These are phyloP conservation scores for Pleoardoris graminearum DNA, from an alignment of 2,329 filamentous ascomycete genomes.

Conservation along the genomic window DNA sequence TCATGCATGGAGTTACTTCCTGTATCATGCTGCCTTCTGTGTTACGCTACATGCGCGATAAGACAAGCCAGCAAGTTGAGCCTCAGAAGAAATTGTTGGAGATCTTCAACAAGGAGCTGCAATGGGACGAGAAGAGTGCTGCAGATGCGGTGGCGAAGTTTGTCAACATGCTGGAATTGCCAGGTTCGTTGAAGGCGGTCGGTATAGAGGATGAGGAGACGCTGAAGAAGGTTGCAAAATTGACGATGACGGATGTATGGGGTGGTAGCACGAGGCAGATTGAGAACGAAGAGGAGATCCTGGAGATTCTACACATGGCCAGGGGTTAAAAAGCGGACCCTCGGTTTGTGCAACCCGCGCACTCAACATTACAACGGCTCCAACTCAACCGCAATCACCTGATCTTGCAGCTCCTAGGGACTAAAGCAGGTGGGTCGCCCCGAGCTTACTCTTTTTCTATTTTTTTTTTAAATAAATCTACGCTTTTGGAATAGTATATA, in stretches of 20 bases:
- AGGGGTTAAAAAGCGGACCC: constrained; percentile 2
- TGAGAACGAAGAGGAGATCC: constrained; percentile 12
- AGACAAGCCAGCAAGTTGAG: constrained; percentile 15
- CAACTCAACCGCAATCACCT: too few species aligned
- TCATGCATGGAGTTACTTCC: constrained; percentile 29
- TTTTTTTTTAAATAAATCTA: too few species aligned
- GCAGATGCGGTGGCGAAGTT: constrained; percentile 28
- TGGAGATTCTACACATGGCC: constrained; percentile 17
- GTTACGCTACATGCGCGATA: constrained; percentile 18
- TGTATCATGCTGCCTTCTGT: constrained; percentile 28
- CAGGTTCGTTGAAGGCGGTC: constrained; percentile 23
- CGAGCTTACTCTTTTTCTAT: too few species aligned
- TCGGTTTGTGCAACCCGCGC: too few species aligned
- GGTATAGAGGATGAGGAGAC: constrained; percentile 21
- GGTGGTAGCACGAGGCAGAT: constrained; percentile 10
- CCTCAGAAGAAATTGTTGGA: constrained; percentile 19
- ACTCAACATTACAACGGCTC: too few species aligned
- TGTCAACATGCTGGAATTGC: constrained; percentile 22
- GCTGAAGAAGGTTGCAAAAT: constrained; percentile 26
- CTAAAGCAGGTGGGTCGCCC: too few species aligned
- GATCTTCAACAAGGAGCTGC: constrained; percentile 24
- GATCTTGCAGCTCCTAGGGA: too few species aligned
- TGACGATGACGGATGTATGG: constrained; percentile 28
- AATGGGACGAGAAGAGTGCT: constrained; percentile 20
- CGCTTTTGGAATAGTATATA: too few species aligned